Base-by-base conservation (phyloP, 176 grass and related monocot species). In the Pontederia paniculata region DNA sequence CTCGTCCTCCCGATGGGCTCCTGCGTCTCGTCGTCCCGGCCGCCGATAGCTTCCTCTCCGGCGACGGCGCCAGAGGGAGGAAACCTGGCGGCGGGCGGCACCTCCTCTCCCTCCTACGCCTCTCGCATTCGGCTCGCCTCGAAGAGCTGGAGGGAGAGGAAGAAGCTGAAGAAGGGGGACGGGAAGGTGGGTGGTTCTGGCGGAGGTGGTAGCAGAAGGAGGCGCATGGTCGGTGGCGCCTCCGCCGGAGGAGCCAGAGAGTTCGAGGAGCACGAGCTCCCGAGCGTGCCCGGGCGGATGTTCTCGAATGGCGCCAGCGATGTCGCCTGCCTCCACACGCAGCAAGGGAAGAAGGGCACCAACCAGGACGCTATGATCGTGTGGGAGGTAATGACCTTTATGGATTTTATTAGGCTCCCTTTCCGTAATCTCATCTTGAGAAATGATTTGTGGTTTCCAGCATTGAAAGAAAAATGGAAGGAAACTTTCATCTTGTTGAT, bases 341-440 rank as follows among this genome's bases (percentile, higher is more conserved):
- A 52, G 50, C 50, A 52, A 18, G 50, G 50, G n/a, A 52, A 52
- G 50, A 52, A 52, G 17, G 50, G 50, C n/a, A 52, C 12, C 50
- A 52, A 52, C 50, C 50, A 94, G 76, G 89, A 94, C 62, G 89
- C 89, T 68, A 94, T 88, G 89, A 21, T 94, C 63, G 89, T 94
- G 12, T 88, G 74, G 76, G 80, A 94, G 84, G 89, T 64, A 68
- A n/a, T 6, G 28, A 6, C 28, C 28, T 6, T 37, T 37, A 37
- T 37, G 28, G 28, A 6, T 2, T n/a, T 37, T 37, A 37, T 37
- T 37, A 5, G 28, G 28, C 28, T 37, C 28, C 7, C 28, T 37
- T 37, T 37, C 28, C 28, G 7, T 37, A 3, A 37, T 37, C 28
- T 37, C 28, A 5, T 37, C 28, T 37, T 37, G 28, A 37, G 28